phyloP scores from a whole-genome alignment of 495 filamentous ascomycete species.

The Friedmanniomyces simplex region DNA sequence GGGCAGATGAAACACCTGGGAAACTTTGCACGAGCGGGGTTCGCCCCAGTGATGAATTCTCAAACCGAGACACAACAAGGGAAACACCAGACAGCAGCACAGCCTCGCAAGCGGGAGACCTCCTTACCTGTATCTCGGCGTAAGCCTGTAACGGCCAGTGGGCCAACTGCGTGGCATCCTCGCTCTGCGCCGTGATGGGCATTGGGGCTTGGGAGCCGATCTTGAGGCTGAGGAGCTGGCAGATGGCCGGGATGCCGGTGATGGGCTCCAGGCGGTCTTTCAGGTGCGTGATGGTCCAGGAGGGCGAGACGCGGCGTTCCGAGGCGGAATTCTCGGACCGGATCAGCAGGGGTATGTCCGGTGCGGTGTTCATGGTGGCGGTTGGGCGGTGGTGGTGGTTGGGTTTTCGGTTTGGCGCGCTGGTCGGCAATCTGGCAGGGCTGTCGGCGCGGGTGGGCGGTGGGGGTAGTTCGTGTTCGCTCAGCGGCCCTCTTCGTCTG shows the following conservation, averaged over 20 bases:
- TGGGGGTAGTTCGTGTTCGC: neutral
- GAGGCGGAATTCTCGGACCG: conserved; percentile 63
- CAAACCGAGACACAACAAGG: too few relatives aligned
- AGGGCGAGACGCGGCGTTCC: conserved; percentile 82
- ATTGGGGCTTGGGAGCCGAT: conserved; percentile 43
- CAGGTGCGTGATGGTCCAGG: conserved; percentile 80
- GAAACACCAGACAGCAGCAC: too few relatives aligned
- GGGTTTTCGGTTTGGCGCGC: neutral
- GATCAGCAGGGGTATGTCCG: conserved; percentile 77
- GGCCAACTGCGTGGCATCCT: conserved; percentile 53
- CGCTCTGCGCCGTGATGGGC: conserved; percentile 52
- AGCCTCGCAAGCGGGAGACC: too few relatives aligned
- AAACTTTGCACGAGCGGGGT: too few relatives aligned
- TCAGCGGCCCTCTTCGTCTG: too few relatives aligned
- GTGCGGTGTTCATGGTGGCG: conserved; percentile 11
- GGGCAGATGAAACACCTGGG: too few relatives aligned
- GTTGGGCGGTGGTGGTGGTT: too few relatives aligned
- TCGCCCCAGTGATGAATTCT: neutral
- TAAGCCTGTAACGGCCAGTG: conserved; percentile 56
- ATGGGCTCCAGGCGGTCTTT: conserved; percentile 87
- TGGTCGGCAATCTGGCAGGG: too few relatives aligned
- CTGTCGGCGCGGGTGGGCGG: too few relatives aligned
- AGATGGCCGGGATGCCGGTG: conserved; percentile 77
- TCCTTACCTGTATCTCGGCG: conserved; percentile 61
- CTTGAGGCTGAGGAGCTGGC: conserved; percentile 62